A percentile compares a stretch with the other conserved stretches of the same genome.
These are phyloP conservation scores for Capsicum pubescens DNA, from an alignment of 257 asterid genomes.

Conservation along the genomic window DNA sequence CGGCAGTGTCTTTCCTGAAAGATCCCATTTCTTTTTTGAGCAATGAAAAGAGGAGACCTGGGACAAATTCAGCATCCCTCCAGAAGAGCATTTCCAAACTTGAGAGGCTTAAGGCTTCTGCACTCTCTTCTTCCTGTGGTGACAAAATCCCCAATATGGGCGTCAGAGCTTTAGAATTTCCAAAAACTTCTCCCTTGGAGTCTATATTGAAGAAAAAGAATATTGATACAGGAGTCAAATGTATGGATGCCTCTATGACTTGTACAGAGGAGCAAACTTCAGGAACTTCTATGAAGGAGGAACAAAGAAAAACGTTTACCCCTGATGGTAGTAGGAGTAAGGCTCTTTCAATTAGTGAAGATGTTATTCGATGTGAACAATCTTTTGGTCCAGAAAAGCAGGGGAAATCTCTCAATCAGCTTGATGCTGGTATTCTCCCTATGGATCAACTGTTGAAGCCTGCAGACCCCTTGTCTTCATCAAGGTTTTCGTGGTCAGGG, in stretches of 20 bases:
- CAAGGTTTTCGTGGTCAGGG: slow-evolving; percentile 52
- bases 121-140: slow-evolving; percentile 58
- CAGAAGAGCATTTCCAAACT: slow-evolving; percentile 83
- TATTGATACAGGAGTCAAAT: slow-evolving; percentile 23
- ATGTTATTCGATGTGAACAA: slow-evolving; percentile 45
- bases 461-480: slow-evolving; percentile 46
- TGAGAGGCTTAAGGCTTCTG: slow-evolving; percentile 65
- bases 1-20: slow-evolving; percentile 52
- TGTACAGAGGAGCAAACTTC: slow-evolving; percentile 40
- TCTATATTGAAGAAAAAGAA: slow-evolving; percentile 38
- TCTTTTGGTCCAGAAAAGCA: slow-evolving; percentile 38
- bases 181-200: slow-evolving; percentile 54
- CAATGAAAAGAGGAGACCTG: slow-evolving; percentile 44
- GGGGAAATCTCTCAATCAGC: slow-evolving; percentile 38
- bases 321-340: slow-evolving; percentile 37
- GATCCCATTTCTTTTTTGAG: slow-evolving; percentile 45
- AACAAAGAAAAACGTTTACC: slow-evolving; percentile 33
- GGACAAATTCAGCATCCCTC: slow-evolving; percentile 56
- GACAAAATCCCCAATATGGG: slow-evolving; percentile 57
- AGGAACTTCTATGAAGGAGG: slow-evolving; percentile 39
- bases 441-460: slow-evolving; percentile 35
- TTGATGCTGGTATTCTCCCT: slow-evolving; percentile 34
- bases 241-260: slow-evolving; percentile 17
- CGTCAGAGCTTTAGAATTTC: slow-evolving; percentile 48
- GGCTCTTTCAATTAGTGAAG: slow-evolving; percentile 34